A percentile compares a stretch with the other conserved stretches of the same genome.
Conservation (phyloP, 176 grass and related monocot species). For the Oryza glumipatula region DNA sequence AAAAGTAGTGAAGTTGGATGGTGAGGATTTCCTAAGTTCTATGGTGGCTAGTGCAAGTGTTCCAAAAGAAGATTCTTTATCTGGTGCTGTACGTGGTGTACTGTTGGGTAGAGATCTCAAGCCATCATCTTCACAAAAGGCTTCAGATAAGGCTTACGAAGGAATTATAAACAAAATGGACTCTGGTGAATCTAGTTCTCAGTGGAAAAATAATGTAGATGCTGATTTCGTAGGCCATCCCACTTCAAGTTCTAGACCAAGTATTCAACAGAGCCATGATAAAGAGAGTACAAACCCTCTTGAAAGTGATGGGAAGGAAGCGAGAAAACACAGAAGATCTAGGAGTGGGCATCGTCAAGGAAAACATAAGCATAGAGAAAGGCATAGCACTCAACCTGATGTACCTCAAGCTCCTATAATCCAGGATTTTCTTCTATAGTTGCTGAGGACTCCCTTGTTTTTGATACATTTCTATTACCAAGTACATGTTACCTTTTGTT, state of each 20-base stretch:
- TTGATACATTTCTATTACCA: conserved; percentile 33
- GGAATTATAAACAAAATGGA: conserved; percentile 39
- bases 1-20: conserved; percentile 85
- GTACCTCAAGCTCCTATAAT: conserved; percentile 65
- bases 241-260: conserved; percentile 51
- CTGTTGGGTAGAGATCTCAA: conserved; percentile 58
- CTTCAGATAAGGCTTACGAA: conserved; percentile 34
- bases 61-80: conserved; percentile 52
- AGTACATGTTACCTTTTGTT: conserved; percentile 39
- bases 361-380: conserved; percentile 72
- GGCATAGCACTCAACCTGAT: conserved; percentile 37
- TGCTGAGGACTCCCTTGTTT: conserved; percentile 22
- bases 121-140: conserved; percentile 43
- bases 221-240: conserved; percentile 36
- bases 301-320: conserved; percentile 54
- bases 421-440: conserved; percentile 94
- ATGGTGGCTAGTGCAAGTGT: conserved; percentile 35
- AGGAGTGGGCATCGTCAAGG: conserved; percentile 51
- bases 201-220: conserved; percentile 25
- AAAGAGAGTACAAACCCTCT: conserved; percentile 53
- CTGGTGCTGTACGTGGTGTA: conserved; percentile 58
- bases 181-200: conserved; percentile 37
- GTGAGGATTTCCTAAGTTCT: conserved; percentile 64
- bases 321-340: conserved; percentile 56
- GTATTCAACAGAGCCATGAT: conserved; percentile 45